Evolutionary conservation across 2,329 filamentous ascomycete genomes (phyloP).

Genomic region (Byssochlamys sp.): DNA sequence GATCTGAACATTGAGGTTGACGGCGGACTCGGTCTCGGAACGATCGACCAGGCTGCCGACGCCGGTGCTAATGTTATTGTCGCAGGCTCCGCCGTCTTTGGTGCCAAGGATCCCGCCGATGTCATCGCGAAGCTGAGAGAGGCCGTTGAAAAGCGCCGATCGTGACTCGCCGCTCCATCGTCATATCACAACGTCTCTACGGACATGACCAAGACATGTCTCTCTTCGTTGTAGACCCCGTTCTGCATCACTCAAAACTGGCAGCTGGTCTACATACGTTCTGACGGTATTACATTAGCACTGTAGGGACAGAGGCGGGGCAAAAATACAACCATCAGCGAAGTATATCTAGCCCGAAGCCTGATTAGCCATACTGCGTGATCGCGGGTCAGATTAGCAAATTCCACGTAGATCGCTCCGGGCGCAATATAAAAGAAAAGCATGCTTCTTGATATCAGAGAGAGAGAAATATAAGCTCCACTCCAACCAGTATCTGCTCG

Average conservation of each 20-base stretch:
- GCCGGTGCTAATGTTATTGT: constrained; percentile 97
- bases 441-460: neutral
- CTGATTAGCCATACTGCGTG: neutral
- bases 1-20: constrained; percentile 96
- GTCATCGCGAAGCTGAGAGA: constrained; percentile 75
- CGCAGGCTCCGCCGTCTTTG: constrained; percentile 90
- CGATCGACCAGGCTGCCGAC: constrained; percentile 86
- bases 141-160: constrained; percentile 57
- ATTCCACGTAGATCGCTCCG: neutral
- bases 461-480: neutral
- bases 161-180: neutral
- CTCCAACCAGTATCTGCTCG: neutral
- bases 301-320: neutral
- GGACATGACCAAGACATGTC: neutral
- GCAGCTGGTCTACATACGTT: neutral
- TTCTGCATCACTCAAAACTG: neutral
- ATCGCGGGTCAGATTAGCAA: neutral
- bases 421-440: neutral
- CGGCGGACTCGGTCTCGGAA: constrained; percentile 76
- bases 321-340: neutral
- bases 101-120: constrained; percentile 74
- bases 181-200: neutral
- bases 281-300: neutral
- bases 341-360: neutral
- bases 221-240: neutral